Conservation (phyloP, 1,139 yeast species). For the Saccharomycopsis hybrid region DNA sequence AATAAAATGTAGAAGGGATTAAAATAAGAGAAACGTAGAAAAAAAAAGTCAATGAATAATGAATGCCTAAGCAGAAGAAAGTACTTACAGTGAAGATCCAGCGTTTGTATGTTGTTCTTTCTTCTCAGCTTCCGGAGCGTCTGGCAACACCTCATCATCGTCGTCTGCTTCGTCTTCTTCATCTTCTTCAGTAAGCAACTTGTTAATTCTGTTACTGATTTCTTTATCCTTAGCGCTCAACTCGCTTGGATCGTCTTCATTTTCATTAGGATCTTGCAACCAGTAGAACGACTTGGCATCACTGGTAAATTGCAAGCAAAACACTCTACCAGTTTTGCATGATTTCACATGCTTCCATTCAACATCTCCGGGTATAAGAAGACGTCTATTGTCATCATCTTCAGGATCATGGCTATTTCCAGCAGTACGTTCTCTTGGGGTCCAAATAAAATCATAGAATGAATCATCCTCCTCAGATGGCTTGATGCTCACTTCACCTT, state of each 20-base stretch:
- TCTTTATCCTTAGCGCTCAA: constrained; percentile 59
- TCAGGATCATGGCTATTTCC: constrained; percentile 29
- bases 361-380: constrained; percentile 91
- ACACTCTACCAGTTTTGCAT: constrained; percentile 79
- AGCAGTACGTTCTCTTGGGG: constrained; percentile 41
- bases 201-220: constrained; percentile 46
- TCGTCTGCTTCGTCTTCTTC: constrained; percentile 33
- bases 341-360: constrained; percentile 70
- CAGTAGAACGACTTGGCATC: constrained; percentile 84
- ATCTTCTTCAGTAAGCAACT: constrained; percentile 50
- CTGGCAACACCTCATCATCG: too few relatives aligned
- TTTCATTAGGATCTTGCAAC: constrained; percentile 80
- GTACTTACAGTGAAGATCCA: too few relatives aligned
- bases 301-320: constrained; percentile 74
- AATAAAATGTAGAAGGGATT: too few relatives aligned
- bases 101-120: too few relatives aligned
- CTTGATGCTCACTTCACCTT: constrained; percentile 65
- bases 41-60: too few relatives aligned
- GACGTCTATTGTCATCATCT: constrained; percentile 23
- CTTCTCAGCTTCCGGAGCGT: too few relatives aligned
- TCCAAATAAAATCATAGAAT: constrained; percentile 56
- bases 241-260: constrained; percentile 43
- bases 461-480: constrained; percentile 48
- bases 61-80: too few relatives aligned
- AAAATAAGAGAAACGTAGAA: too few relatives aligned